These are phyloP conservation scores for Podaxis sp. DNA, from an alignment of 768 basidiomycete species.

Conservation along the genomic window DNA sequence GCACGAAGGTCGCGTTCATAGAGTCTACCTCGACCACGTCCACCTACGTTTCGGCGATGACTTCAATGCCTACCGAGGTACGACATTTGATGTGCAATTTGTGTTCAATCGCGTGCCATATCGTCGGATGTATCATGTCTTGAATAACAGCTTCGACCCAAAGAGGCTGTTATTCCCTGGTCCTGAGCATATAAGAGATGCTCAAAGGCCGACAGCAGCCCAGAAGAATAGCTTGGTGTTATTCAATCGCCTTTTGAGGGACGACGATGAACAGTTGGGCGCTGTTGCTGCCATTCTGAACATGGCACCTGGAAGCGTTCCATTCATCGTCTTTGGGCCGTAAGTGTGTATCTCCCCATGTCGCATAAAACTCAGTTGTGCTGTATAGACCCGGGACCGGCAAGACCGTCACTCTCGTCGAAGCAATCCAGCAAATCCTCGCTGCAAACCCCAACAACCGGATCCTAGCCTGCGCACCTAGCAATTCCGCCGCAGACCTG, in stretches of 20 bases:
- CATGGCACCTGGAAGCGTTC: constrained; percentile 44
- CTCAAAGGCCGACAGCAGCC: constrained; percentile 18
- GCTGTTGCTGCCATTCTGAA: constrained; percentile 50
- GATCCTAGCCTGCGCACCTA: constrained; percentile 67
- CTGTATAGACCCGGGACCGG: constrained; percentile 57
- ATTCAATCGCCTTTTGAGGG: constrained; percentile 32
- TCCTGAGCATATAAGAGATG: constrained; percentile 23
- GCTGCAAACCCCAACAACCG: constrained; percentile 36
- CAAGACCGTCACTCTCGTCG: constrained; percentile 66
- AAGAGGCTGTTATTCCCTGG: constrained; percentile 50
- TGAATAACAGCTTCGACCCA: constrained; percentile 37
- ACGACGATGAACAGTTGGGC: constrained; percentile 48
- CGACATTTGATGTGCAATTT: constrained; percentile 54
- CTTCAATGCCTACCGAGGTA: constrained; percentile 41
- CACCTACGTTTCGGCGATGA: constrained; percentile 44
- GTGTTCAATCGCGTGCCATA: constrained; percentile 52
- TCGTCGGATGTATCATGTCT: constrained; percentile 55
- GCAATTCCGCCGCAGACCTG: constrained; percentile 68
- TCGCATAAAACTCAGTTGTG: not conserved
- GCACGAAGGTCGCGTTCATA: constrained; percentile 50
- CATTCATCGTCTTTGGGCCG: constrained; percentile 68
- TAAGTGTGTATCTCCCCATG: constrained; percentile 30
- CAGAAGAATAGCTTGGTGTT: constrained; percentile 26
- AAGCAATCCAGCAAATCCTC: constrained; percentile 60
- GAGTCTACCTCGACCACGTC: constrained; percentile 40